Evolutionary conservation across 768 basidiomycete genomes (phyloP), one percentile per base, ranked within the genome.

Genomic region (Chiua virens): DNA sequence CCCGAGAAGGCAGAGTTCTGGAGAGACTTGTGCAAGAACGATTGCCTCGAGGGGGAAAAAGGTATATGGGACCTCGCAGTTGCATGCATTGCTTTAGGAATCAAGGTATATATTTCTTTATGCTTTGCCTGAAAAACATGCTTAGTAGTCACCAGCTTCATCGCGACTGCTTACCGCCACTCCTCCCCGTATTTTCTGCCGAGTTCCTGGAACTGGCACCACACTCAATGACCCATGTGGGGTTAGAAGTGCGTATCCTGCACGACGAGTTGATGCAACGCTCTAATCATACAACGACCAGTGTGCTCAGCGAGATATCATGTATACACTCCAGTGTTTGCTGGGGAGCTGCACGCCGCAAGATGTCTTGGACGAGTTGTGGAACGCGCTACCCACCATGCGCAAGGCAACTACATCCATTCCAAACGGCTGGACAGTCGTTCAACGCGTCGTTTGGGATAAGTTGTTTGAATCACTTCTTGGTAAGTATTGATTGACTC

Each of bases 41-140:
- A 57, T 3, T 15, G 3, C 23, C 7, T 25, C 32, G 32, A 18
- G n/a, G 4, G 15, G n/a, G 50, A 55, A n/a, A 41, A 7, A 8
- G 61, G 76, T n/a, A 67, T 71, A 8, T 86, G 85, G 85, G 79
- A 84, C 57, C 64, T 79, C 7, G 82, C 79, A 0, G 62, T 86
- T 8, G 83, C 75, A 13, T 85, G 79, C 65, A 65, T 87, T 21
- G 77, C 82, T 4, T 61, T 86, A 30, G 78, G 81, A 54, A 76
- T 84, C 45, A 88, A 88, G 76, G 85, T 82, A 52, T 8, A 39
- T 15, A 34, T 22, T 10, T 23, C 45, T 37, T 47, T 32, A 1
- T 15, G 14, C n/a, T 36, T 22, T 48, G 3, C 32, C 6, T 6
- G 23, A 20, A 35, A 30, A 18, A 8, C 7, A 32, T 21, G 6